Base-by-base conservation (phyloP, 208 protist species). In the Wallacemonas collosoma region DNA sequence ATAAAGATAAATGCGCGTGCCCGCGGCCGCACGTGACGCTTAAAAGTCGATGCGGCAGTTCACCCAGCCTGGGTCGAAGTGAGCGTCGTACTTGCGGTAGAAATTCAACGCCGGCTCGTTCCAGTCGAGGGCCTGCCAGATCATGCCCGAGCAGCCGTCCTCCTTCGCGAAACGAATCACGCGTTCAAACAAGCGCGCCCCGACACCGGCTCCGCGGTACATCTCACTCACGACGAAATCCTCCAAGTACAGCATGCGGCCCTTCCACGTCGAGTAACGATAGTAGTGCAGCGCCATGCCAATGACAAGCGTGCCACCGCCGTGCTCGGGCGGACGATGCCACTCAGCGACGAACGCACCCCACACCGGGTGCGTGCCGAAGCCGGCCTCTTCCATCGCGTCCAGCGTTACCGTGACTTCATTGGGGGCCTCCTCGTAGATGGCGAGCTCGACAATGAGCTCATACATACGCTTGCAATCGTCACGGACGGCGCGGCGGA, bases 101-200 rank as follows among this genome's bases (percentile, higher is more conserved):
- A 88, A 88, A 45, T 80, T 75, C 39, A 86, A 57, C 4, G 83
- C 83, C 6, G 72, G 68, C 58, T 76, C 61, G 58, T 88, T 88
- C 83, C 80, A 88, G 41, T 86, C 80, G 35, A 88, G 75, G 40
- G 72, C 83, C 68, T 88, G 83, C 83, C 83, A 88, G 35, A 85
- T 69, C 83, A 88, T 85, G 8, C 77, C 77, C 51, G 80, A 75
- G 60, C 72, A 79, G 51, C 70, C 74, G 38, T 74, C 66, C n/a
- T 86, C 77, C 72, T 86, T 82, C 15, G 77, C 83, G 60, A 79
- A 72, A 55, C 63, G 58, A 26, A 80, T 9, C 17, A 88, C 80
- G 40, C 77, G 68, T 14, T 88, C 77, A 55, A 88, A 88, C 11
- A 88, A 71, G 55, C 70, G 43, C 57, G 73, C 66, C 3, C 83